These are phyloP conservation scores for Xerocomus amazonicus DNA, from an alignment of 1,284 basidiomycete genomes.

Conservation along the genomic window DNA sequence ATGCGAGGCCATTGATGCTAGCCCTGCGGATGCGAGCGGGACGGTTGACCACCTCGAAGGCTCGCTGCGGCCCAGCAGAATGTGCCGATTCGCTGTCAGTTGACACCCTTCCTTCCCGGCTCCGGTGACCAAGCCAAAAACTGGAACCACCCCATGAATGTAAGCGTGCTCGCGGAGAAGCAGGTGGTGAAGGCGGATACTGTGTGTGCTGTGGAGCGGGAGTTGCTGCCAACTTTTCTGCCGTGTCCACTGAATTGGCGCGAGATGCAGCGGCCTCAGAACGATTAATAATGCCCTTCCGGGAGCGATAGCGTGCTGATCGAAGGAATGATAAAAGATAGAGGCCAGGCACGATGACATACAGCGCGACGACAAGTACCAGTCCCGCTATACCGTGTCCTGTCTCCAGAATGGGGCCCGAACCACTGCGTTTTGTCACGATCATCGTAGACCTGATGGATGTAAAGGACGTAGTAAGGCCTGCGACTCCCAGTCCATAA, in stretches of 20 bases:
- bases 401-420: slow-evolving; percentile 47
- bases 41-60: slow-evolving; percentile 72
- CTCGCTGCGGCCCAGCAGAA: slow-evolving; percentile 43
- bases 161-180: slow-evolving; percentile 45
- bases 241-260: slow-evolving; percentile 40
- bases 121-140: slow-evolving; percentile 39
- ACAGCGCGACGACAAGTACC: slow-evolving; percentile 57
- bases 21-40: slow-evolving; percentile 47
- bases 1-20: slow-evolving; percentile 47
- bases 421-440: slow-evolving; percentile 33
- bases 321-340: slow-evolving; percentile 35
- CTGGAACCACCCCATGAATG: slow-evolving; percentile 54
- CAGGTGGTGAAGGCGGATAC: slow-evolving; percentile 42
- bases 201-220: slow-evolving; percentile 36
- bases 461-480: slow-evolving; percentile 60
- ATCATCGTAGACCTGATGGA: slow-evolving; percentile 37
- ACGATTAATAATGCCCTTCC: slow-evolving; percentile 21
- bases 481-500: slow-evolving; percentile 60
- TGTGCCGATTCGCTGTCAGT: slow-evolving; percentile 47
- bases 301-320: slow-evolving; percentile 10
- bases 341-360: slow-evolving; percentile 50
- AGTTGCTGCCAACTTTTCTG: slow-evolving; percentile 46
- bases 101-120: slow-evolving; percentile 44
- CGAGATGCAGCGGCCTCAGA: slow-evolving; percentile 29
- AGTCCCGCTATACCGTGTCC: slow-evolving; percentile 60